These are phyloP conservation scores for Exophiala sp. DNA, from an alignment of 2,329 filamentous ascomycete genomes.

Conservation along the genomic window DNA sequence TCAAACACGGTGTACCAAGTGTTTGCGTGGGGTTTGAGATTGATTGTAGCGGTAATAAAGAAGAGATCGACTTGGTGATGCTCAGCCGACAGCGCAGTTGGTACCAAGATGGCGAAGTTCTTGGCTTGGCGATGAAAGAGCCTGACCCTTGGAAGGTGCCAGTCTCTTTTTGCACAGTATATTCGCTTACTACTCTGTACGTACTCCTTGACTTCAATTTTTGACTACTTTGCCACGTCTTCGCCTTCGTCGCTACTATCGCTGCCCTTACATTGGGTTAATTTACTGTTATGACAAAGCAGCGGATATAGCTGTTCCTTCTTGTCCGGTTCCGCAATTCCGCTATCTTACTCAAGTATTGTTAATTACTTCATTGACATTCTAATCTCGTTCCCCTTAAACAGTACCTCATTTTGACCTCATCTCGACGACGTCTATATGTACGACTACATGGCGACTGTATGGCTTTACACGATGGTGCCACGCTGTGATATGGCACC, in stretches of 20 bases:
- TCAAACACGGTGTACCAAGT: constrained; percentile 6
- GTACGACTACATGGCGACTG: no score
- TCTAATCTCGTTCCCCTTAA: background rate
- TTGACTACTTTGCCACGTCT: background rate
- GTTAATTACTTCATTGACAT: no score
- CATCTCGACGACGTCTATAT: no score
- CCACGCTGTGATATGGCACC: no score
- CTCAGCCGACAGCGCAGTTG: background rate
- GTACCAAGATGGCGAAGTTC: background rate
- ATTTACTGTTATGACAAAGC: background rate
- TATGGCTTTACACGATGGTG: no score
- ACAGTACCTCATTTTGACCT: no score
- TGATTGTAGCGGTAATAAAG: constrained; percentile 12
- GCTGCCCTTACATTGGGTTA: no score
- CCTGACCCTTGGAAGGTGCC: background rate
- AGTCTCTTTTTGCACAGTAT: background rate
- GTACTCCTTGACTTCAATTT: background rate
- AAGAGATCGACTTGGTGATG: constrained; percentile 10
- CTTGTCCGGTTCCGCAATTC: background rate
- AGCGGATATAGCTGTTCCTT: background rate
- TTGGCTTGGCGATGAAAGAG: constrained; percentile 1
- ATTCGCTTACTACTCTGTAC: background rate
- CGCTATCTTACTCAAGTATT: background rate
- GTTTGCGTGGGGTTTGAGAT: constrained; percentile 9
- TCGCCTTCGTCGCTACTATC: no score